Base-by-base conservation (phyloP, 768 basidiomycete species). In the Boletales sp. region DNA sequence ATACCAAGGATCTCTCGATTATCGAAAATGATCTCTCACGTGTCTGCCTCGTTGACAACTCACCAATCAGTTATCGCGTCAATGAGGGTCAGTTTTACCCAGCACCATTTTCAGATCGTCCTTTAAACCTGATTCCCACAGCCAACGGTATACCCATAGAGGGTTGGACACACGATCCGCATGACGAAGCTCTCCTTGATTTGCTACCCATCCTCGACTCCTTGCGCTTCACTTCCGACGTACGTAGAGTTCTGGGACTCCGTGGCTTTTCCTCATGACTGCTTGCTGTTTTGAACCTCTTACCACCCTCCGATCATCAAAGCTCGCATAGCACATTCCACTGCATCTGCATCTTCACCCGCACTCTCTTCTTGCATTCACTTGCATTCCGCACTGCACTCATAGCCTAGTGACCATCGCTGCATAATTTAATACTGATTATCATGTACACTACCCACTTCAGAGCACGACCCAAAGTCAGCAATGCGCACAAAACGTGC, bases 101-200 rank as follows among this genome's bases (percentile, higher is more conserved):
- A 33, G 35, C 18, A 41, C 39, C 11, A 28, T 34, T 28, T 37
- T n/a, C 28, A 34, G 8, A 17, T 12, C 46, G 33, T 46, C 41
- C 15, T 43, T 41, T 48, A 11, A 39, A 61, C 39, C 17, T 5
- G 19, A 15, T 44, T 9, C 9, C 34, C 21, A 49, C 66, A 98
- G 96, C 91, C 46, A 99, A 99, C 67, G 96, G 94, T 46, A 93
- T 99, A 63, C 96, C 96, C 32, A 92, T 99, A 70, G 95, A 98
- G 76, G 96, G 96, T 43, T 98, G 96, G 96, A 97, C 94, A 19
- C 87, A 94, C 53, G 96, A 99, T 71, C 94, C 92, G 31, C 83
- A 86, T 52, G 96, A 99, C 72, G 92, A 98, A 71, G 96, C 95
- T 18, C 75, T 99, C 49, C 84, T 99, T 49, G 94, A 98, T 72